A percentile compares a stretch with the other conserved stretches of the same genome.
These are phyloP conservation scores for Aphanomyces euteiches DNA, from an alignment of 352 stramenopile genomes.

Conservation along the genomic window DNA sequence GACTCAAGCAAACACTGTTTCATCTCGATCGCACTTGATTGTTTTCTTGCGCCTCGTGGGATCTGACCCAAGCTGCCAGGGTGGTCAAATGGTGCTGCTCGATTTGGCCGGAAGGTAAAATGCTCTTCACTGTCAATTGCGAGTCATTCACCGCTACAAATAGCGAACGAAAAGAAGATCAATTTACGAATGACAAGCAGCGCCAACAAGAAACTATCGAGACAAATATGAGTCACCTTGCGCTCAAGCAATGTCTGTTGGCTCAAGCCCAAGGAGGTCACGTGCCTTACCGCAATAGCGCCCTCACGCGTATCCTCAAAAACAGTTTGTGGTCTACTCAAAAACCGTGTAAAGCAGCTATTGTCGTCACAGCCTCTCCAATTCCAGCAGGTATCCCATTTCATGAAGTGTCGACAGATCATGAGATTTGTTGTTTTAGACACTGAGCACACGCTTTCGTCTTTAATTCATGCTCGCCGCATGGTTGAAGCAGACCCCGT, in stretches of 20 bases:
- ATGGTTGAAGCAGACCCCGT: constrained; percentile 62
- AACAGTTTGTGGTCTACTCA: constrained; percentile 49
- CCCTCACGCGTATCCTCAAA: constrained; percentile 74
- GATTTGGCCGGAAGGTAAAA: constrained; percentile 47
- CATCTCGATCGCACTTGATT: constrained; percentile 65
- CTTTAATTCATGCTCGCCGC: constrained; percentile 58
- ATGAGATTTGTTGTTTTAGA: constrained; percentile 32
- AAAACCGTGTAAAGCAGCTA: constrained; percentile 51
- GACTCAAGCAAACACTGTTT: constrained; percentile 72
- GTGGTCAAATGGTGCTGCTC: constrained; percentile 56
- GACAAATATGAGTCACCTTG: constrained; percentile 82
- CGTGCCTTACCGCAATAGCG: constrained; percentile 66
- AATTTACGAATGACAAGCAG: constrained; percentile 67
- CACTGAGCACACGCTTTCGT: constrained; percentile 75
- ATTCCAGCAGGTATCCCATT: constrained; percentile 36
- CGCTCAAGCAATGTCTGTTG: constrained; percentile 77
- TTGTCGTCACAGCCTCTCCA: constrained; percentile 78
- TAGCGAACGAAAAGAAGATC: constrained; percentile 74
- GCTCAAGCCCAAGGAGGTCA: constrained; percentile 59
- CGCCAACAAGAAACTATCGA: constrained; percentile 69
- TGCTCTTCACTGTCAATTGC: not conserved
- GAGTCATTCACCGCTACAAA: too few relatives aligned
- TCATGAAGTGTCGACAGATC: not conserved
- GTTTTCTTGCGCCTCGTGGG: constrained; percentile 57
- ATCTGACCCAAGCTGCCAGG: constrained; percentile 33